phyloP scores from a whole-genome alignment of 2,329 filamentous ascomycete genomes.

The Amphichorda felina region DNA sequence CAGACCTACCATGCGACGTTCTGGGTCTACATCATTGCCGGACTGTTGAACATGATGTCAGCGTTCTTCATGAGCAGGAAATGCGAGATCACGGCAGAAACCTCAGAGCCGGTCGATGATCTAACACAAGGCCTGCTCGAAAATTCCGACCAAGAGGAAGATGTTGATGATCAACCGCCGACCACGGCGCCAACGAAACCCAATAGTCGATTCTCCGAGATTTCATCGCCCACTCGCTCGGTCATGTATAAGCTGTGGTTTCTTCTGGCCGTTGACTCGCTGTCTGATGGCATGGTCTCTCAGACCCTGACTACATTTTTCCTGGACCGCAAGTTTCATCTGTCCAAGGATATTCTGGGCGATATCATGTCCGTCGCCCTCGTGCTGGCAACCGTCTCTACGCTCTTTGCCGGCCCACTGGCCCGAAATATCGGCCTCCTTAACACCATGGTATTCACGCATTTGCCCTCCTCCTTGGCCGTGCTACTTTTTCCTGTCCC shows the following conservation, averaged over 20 bases:
- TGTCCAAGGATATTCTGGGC: conserved; percentile 44
- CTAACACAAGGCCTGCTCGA: no score
- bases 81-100: no score
- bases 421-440: conserved; percentile 43
- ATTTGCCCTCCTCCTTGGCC: conserved; percentile 49
- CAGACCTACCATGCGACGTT: no score
- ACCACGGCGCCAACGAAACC: no score
- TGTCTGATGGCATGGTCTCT: conserved; percentile 54
- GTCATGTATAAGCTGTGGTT: conserved; percentile 56
- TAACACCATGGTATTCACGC: conserved; percentile 54
- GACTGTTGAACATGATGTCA: no score
- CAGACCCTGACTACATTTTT: conserved; percentile 47
- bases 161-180: no score
- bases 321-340: conserved; percentile 41
- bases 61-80: no score
- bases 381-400: conserved; percentile 39
- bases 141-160: no score
- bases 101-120: no score
- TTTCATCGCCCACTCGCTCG: no score
- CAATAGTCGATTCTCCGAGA: no score
- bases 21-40: no score
- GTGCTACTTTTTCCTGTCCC: conserved; percentile 49
- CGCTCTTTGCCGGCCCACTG: conserved; percentile 45
- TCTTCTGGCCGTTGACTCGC: conserved; percentile 49
- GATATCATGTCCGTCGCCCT: conserved; percentile 43